These are phyloP conservation scores for Hibiscus trionum DNA, from an alignment of 345 rosid species.

Conservation along the genomic window DNA sequence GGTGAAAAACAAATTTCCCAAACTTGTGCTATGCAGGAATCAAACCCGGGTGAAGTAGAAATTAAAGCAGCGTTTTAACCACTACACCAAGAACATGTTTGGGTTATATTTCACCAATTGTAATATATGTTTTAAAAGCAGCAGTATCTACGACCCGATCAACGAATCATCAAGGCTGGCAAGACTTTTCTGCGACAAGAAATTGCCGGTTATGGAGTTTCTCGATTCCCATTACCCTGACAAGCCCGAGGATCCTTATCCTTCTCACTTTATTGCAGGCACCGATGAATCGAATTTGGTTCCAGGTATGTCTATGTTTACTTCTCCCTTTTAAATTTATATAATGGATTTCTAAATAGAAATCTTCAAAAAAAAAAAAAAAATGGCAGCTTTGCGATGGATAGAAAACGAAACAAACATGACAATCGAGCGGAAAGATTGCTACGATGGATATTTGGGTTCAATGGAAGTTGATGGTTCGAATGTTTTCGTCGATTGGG, in stretches of 20 bases:
- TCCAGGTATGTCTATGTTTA: constrained; percentile 40
- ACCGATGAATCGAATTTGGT: constrained; percentile 73
- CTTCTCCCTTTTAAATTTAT: background rate
- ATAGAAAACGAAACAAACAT: constrained; percentile 55
- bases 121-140: no score
- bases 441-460: constrained; percentile 79
- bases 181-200: constrained; percentile 45
- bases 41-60: no score
- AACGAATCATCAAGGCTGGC: constrained; percentile 62
- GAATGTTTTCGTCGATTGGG: constrained; percentile 77
- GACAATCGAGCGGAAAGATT: constrained; percentile 65
- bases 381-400: constrained; percentile 57
- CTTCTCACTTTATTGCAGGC: constrained; percentile 81
- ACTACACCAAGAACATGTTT: no score
- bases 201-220: constrained; percentile 86
- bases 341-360: background rate
- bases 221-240: constrained; percentile 81
- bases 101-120: no score
- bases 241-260: constrained; percentile 76
- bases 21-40: no score
- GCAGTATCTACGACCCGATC: no score
- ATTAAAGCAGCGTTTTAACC: no score
- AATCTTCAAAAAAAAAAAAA: background rate
- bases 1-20: no score
- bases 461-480: constrained; percentile 71